A percentile compares a stretch with the other conserved stretches of the same genome.
Evolutionary conservation across 306 rosid genomes (phyloP).

Genomic region (Purshia tridentata): DNA sequence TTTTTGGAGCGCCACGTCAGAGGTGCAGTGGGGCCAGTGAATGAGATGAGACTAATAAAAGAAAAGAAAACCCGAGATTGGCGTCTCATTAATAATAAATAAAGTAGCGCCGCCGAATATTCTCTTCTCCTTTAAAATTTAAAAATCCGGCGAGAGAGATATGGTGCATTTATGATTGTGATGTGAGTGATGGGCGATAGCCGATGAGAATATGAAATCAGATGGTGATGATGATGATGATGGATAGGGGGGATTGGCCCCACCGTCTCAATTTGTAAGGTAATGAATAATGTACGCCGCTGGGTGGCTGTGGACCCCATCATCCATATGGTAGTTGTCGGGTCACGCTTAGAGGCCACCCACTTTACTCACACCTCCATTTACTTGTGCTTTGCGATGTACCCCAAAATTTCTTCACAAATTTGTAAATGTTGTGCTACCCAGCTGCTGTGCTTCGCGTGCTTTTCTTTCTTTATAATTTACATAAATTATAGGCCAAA

Average conservation of each 20-base stretch:
- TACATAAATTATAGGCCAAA: too few relatives aligned
- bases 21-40: slow-evolving; percentile 3
- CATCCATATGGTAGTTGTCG: slow-evolving; percentile 31
- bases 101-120: slow-evolving; percentile 41
- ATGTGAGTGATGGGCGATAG: not conserved
- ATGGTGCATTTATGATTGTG: not conserved
- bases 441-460: not conserved
- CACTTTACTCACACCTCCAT: slow-evolving; percentile 28
- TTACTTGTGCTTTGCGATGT: slow-evolving; percentile 58
- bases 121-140: slow-evolving; percentile 11
- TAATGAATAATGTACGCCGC: too few relatives aligned
- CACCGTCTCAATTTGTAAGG: not conserved
- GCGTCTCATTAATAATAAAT: not conserved
- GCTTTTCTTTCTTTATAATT: not conserved
- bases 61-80: not conserved
- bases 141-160: not conserved
- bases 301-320: too few relatives aligned
- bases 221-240: too few relatives aligned
- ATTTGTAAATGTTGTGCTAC: not conserved
- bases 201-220: not conserved
- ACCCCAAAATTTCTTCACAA: slow-evolving; percentile 12
- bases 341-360: slow-evolving; percentile 36
- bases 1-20: slow-evolving; percentile 1
- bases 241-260: not conserved
- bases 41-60: not conserved